phyloP scores from a whole-genome alignment of 116 monocot genomes.

The Zostera marina region DNA sequence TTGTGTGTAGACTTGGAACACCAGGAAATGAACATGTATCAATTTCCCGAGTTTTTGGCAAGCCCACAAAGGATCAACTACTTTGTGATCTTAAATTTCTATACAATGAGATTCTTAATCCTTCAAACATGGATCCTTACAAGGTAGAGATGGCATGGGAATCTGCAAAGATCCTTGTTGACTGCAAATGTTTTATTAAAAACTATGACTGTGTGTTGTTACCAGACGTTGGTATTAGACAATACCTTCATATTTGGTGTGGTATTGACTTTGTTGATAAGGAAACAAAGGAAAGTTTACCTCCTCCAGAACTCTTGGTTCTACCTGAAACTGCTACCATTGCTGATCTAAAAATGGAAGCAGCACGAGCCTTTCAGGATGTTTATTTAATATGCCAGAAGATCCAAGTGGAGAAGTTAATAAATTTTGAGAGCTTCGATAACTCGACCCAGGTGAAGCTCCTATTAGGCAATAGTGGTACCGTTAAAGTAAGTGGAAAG shows the following conservation, averaged over 20 bases:
- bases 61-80: constrained; percentile 27
- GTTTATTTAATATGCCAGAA: constrained; percentile 50
- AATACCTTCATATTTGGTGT: constrained; percentile 31
- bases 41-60: background rate
- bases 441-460: constrained; percentile 18
- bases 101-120: constrained; percentile 48
- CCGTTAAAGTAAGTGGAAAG: constrained; percentile 29
- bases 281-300: constrained; percentile 22
- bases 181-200: constrained; percentile 86
- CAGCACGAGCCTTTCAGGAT: constrained; percentile 47
- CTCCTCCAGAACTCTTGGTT: constrained; percentile 57
- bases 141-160: constrained; percentile 16
- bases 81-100: constrained; percentile 49
- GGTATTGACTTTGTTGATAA: constrained; percentile 35
- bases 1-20: constrained; percentile 40
- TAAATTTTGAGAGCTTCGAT: constrained; percentile 13
- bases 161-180: constrained; percentile 46
- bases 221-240: constrained; percentile 1
- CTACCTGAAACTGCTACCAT: constrained; percentile 34
- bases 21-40: background rate
- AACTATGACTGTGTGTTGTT: constrained; percentile 16
- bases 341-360: constrained; percentile 48
- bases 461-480: constrained; percentile 16
- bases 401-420: constrained; percentile 44
- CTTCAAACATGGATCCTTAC: constrained; percentile 36